Percentiles rank a stretch among this genome's conserved stretches.
Evolutionary conservation across 2,329 filamentous ascomycete genomes (phyloP).

Genomic region (Aspergillus proliferans): DNA sequence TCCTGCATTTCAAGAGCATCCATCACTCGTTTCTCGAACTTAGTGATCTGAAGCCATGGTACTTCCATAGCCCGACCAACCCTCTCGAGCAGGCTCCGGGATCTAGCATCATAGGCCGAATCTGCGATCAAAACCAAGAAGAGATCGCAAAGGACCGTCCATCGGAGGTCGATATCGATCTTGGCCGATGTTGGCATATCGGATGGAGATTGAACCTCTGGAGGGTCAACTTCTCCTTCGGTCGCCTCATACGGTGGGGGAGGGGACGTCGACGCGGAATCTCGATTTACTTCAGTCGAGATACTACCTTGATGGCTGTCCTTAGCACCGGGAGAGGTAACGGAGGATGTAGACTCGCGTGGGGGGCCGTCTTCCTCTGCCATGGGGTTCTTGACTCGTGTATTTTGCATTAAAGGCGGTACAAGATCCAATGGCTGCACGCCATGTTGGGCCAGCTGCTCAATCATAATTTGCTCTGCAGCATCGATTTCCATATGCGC

Average conservation of each 20-base stretch:
- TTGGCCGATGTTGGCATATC: constrained; percentile 74
- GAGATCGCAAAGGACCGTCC: constrained; percentile 93
- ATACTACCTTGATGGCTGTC: constrained; percentile 20
- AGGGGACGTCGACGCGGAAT: constrained; percentile 44
- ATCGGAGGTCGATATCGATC: constrained; percentile 91
- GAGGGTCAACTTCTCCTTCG: constrained; percentile 59
- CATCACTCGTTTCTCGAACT: constrained; percentile 94
- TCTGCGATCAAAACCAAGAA: constrained; percentile 97
- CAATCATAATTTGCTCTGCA: constrained; percentile 93
- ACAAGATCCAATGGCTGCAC: constrained; percentile 79
- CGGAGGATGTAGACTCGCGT: constrained; percentile 35
- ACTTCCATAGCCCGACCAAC: constrained; percentile 77
- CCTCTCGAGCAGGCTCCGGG: constrained; percentile 72
- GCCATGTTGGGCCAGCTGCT: constrained; percentile 88
- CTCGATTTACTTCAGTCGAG: constrained; percentile 29
- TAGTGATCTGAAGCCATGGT: constrained; percentile 85
- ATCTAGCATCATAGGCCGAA: constrained; percentile 84
- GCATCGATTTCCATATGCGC: constrained; percentile 92
- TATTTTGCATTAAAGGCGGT: constrained; percentile 81
- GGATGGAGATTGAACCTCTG: constrained; percentile 73
- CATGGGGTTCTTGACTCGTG: constrained; percentile 88
- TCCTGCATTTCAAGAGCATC: constrained; percentile 98
- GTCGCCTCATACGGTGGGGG: constrained; percentile 54
- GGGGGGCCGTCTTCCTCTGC: constrained; percentile 44
- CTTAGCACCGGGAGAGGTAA: constrained; percentile 20